A percentile compares a stretch with the other conserved stretches of the same genome.
Conservation (phyloP, 352 stramenopile genomes). For the Pythium aristosporum region DNA sequence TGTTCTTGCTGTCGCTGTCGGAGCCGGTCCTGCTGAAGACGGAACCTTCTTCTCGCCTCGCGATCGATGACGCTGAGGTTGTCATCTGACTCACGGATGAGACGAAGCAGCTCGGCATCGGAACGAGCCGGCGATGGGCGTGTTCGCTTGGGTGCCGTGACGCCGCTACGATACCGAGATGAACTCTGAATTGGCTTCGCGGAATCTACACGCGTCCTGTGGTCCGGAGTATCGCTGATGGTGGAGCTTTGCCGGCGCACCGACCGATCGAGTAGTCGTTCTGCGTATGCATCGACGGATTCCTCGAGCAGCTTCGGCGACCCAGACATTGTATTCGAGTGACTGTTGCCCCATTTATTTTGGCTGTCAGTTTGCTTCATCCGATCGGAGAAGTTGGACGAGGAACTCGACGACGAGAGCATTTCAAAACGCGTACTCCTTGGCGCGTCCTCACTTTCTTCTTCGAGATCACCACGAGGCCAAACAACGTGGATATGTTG, state of each 20-base stretch:
- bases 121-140: background rate
- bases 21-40: slow-evolving; percentile 40
- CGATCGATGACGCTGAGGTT: slow-evolving; percentile 73
- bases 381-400: background rate
- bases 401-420: slow-evolving; percentile 18
- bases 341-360: background rate
- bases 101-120: slow-evolving; percentile 33
- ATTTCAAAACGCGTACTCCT: slow-evolving; percentile 9
- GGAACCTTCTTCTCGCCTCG: slow-evolving; percentile 47
- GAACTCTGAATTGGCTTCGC: background rate
- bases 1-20: slow-evolving; percentile 12
- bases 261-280: slow-evolving; percentile 14
- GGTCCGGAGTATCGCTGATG: background rate
- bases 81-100: slow-evolving; percentile 62
- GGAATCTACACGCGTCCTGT: background rate
- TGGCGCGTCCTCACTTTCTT: background rate
- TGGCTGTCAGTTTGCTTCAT: background rate
- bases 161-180: background rate
- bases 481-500: slow-evolving; percentile 49
- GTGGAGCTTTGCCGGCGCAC: background rate
- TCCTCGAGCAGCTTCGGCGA: slow-evolving; percentile 21
- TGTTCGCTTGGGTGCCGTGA: background rate
- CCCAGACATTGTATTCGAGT: background rate
- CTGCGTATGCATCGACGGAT: slow-evolving; percentile 8
- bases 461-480: slow-evolving; percentile 14